A percentile compares a stretch with the other conserved stretches of the same genome.
phyloP scores from a whole-genome alignment of 2,329 filamentous ascomycete species.

The Aureobasidium sp. region DNA sequence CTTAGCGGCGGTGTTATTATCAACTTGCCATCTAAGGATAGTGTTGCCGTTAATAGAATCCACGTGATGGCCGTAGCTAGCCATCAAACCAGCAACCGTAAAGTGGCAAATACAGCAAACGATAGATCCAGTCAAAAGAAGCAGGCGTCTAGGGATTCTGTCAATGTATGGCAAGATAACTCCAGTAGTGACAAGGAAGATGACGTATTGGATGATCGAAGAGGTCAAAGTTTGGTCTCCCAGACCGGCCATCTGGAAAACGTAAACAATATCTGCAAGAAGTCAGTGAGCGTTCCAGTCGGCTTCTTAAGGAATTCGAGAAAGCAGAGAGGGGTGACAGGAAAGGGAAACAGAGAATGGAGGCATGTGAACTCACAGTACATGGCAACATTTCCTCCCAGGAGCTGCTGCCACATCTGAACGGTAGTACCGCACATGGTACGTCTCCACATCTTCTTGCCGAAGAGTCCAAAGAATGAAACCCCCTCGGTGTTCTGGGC shows the following conservation, averaged over 20 bases:
- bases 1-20: slow-evolving; percentile 44
- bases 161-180: slow-evolving; percentile 36
- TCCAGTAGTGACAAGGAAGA: slow-evolving; percentile 36
- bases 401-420: slow-evolving; percentile 50
- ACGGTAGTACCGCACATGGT: slow-evolving; percentile 50
- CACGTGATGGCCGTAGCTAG: slow-evolving; percentile 36
- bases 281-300: neutral
- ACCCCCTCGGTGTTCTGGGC: slow-evolving; percentile 34
- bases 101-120: slow-evolving; percentile 41
- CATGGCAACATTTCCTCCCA: slow-evolving; percentile 31
- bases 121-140: slow-evolving; percentile 37
- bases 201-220: slow-evolving; percentile 35
- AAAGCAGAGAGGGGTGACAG: too few relatives aligned
- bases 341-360: too few relatives aligned
- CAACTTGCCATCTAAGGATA: slow-evolving; percentile 48
- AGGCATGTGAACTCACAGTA: slow-evolving; percentile 27
- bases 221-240: slow-evolving; percentile 43
- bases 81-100: slow-evolving; percentile 41
- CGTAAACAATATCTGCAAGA: slow-evolving; percentile 45
- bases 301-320: neutral
- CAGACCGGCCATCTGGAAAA: slow-evolving; percentile 54
- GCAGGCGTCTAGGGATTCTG: slow-evolving; percentile 31
- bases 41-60: slow-evolving; percentile 38
- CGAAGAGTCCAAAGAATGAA: slow-evolving; percentile 38
- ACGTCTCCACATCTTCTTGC: slow-evolving; percentile 50